Conservation (phyloP, 163 green algal genomes). For the Coccomyxa subellipsoidea region DNA sequence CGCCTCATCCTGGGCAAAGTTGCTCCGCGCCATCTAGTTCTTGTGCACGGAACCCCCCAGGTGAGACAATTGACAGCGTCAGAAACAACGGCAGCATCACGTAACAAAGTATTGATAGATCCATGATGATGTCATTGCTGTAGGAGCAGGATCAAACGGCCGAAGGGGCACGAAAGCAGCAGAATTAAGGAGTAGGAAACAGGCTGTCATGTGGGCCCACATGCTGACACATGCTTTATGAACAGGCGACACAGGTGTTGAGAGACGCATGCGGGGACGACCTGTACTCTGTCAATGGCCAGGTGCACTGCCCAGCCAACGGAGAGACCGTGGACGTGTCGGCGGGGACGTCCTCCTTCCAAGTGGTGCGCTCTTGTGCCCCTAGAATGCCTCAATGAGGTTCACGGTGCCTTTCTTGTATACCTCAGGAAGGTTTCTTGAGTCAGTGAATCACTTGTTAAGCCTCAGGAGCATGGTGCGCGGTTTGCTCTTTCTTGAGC, state of each 20-base stretch:
- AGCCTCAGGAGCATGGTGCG: no score
- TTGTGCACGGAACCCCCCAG: conserved; percentile 51
- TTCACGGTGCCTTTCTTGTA: no score
- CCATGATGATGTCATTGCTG: no score
- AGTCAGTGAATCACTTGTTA: no score
- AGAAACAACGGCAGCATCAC: no score
- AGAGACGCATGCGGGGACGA: conserved; percentile 13
- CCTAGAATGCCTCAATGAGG: not conserved
- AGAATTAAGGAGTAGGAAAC: no score
- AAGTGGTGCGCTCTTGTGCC: not conserved
- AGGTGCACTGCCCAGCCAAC: conserved; percentile 7
- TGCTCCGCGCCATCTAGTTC: conserved; percentile 61
- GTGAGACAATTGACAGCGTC: not conserved
- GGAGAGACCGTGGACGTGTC: conserved; percentile 21
- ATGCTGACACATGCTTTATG: not conserved
- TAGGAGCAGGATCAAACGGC: no score
- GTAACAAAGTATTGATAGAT: no score
- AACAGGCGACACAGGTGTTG: conserved; percentile 26
- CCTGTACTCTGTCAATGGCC: conserved; percentile 8
- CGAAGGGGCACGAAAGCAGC: no score
- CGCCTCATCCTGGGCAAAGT: conserved; percentile 58
- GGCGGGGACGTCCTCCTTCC: not conserved
- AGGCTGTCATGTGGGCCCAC: no score
- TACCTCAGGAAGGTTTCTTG: no score
- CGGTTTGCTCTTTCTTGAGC: no score